Percentiles rank a stretch among this genome's conserved stretches.
These are phyloP conservation scores for Apiospora pterosperma DNA, from an alignment of 2,329 filamentous ascomycete species.

Conservation along the genomic window DNA sequence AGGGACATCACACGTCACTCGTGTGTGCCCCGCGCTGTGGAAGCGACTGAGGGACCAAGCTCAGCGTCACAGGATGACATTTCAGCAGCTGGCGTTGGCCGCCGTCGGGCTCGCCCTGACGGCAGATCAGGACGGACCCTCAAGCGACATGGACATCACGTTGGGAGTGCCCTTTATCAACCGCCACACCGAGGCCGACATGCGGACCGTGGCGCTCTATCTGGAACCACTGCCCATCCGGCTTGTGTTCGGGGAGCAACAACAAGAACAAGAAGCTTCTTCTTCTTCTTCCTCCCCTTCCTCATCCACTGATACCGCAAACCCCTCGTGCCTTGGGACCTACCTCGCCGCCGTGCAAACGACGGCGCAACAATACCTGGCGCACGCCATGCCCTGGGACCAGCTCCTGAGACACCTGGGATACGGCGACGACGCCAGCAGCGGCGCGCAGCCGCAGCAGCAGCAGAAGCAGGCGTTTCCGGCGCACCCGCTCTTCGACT, in stretches of 20 bases:
- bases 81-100: conserved; percentile 3
- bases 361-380: conserved; percentile 20
- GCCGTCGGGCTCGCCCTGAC: not conserved
- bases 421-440: too few species aligned
- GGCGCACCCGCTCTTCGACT: conserved; percentile 19
- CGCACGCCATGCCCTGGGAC: conserved; percentile 26
- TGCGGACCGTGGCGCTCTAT: conserved; percentile 24
- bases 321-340: too few species aligned
- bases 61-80: too few species aligned
- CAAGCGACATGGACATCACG: conserved; percentile 20
- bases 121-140: conserved; percentile 4
- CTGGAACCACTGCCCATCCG: conserved; percentile 26
- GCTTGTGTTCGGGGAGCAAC: too few species aligned
- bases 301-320: too few species aligned
- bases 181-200: conserved; percentile 17
- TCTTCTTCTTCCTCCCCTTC: too few species aligned
- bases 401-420: conserved; percentile 21
- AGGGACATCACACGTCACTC: too few species aligned
- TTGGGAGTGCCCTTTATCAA: conserved; percentile 26
- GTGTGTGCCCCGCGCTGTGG: not conserved
- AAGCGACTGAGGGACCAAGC: too few species aligned
- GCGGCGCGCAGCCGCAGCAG: not conserved
- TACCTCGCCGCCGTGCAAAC: conserved; percentile 13
- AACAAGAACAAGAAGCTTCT: too few species aligned
- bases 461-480: too few species aligned